Percentiles rank a stretch among this genome's conserved stretches.
phyloP scores from a whole-genome alignment of 345 rosid species.

The Draba incana region DNA sequence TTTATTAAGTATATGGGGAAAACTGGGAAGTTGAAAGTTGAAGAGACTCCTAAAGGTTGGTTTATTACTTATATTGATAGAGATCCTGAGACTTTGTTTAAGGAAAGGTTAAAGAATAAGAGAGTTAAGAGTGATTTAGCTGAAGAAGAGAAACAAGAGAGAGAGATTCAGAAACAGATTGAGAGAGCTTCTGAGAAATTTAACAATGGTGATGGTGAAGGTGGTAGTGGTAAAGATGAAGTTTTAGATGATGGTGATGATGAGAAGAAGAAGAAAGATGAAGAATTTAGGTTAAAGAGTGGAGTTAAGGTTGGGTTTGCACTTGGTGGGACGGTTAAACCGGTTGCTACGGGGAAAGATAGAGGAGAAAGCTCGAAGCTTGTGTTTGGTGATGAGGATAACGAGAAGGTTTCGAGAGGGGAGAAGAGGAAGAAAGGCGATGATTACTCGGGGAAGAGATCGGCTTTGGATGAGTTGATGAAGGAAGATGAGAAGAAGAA shows the following conservation, averaged over 20 bases:
- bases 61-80: conserved; percentile 88
- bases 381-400: conserved; percentile 61
- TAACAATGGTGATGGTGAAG: conserved; percentile 21
- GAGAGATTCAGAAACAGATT: conserved; percentile 77
- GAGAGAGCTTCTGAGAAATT: conserved; percentile 70
- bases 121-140: conserved; percentile 71
- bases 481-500: conserved; percentile 85
- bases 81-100: conserved; percentile 81
- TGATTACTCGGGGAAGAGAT: conserved; percentile 43
- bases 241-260: conserved; percentile 19
- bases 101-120: conserved; percentile 87
- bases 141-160: conserved; percentile 94
- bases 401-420: conserved; percentile 41
- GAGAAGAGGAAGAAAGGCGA: conserved; percentile 43
- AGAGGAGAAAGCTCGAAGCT: conserved; percentile 53
- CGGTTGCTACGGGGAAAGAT: conserved; percentile 44
- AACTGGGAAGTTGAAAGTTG: conserved; percentile 91
- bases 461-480: conserved; percentile 89
- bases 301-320: conserved; percentile 78
- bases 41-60: conserved; percentile 97
- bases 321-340: conserved; percentile 48
- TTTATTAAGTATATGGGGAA: conserved; percentile 80
- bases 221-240: conserved; percentile 35
- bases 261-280: conserved; percentile 35
- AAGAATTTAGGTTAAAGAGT: conserved; percentile 55